A percentile compares a stretch with the other conserved stretches of the same genome.
Evolutionary conservation across 805 yeast species (phyloP).

Genomic region (Naumovozyma dairenensis): DNA sequence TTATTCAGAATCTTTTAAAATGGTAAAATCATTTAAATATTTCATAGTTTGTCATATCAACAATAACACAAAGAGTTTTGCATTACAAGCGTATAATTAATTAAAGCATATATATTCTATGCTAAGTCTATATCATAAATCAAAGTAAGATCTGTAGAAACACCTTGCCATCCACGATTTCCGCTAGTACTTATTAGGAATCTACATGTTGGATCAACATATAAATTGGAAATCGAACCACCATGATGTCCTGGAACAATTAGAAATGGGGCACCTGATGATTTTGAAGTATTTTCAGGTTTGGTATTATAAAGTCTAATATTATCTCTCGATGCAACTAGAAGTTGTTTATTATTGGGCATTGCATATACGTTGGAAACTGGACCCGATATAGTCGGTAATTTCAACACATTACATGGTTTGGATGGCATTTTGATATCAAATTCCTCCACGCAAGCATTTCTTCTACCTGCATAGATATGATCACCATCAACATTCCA

Average conservation of each 20-base stretch:
- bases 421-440: constrained; percentile 50
- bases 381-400: constrained; percentile 86
- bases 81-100: too few relatives aligned
- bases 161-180: constrained; percentile 89
- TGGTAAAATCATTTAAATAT: too few relatives aligned
- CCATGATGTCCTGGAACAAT: constrained; percentile 97
- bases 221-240: constrained; percentile 66
- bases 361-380: constrained; percentile 70
- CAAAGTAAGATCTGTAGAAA: constrained; percentile 67
- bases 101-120: constrained; percentile 6
- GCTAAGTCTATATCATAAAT: constrained; percentile 64
- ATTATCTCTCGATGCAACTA: constrained; percentile 88
- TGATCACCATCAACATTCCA: constrained; percentile 82
- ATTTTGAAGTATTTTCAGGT: constrained; percentile 6
- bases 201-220: constrained; percentile 78
- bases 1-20: too few relatives aligned
- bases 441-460: constrained; percentile 73
- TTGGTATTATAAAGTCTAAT: constrained; percentile 74
- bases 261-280: constrained; percentile 54
- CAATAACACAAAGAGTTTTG: too few relatives aligned
- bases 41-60: too few relatives aligned
- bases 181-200: constrained; percentile 90
- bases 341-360: constrained; percentile 69
- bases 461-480: constrained; percentile 80
- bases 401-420: constrained; percentile 50